Conservation (phyloP, 116 monocot genomes). For the Cymodocea nodosa region DNA sequence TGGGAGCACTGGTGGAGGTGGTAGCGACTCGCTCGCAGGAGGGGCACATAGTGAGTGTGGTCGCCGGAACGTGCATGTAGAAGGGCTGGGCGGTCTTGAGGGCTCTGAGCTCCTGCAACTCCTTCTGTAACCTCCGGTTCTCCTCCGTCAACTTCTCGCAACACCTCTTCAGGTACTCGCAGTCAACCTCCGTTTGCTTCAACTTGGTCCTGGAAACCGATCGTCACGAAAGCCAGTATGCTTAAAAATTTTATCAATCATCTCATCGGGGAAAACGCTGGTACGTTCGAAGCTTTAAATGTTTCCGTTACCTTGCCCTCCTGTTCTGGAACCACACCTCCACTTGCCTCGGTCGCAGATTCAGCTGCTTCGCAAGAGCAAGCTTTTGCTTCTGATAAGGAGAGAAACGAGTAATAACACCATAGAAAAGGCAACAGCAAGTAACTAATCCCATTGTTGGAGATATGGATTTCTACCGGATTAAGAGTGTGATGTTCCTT, state of each 20-base stretch:
- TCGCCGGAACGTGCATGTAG: slow-evolving; percentile 26
- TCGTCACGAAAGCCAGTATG: neutral
- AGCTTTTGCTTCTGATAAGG: slow-evolving; percentile 32
- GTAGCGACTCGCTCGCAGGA: slow-evolving; percentile 20
- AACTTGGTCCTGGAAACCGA: slow-evolving; percentile 14
- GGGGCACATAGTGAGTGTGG: slow-evolving; percentile 28
- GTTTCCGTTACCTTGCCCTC: slow-evolving; percentile 23
- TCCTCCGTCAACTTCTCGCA: slow-evolving; percentile 28
- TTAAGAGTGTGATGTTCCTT: slow-evolving; percentile 27
- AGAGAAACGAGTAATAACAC: neutral
- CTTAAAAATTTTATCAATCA: neutral
- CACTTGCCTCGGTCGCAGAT: slow-evolving; percentile 34
- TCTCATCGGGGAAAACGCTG: no score
- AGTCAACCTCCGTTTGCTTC: slow-evolving; percentile 32
- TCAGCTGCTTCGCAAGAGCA: slow-evolving; percentile 33
- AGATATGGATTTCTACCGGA: slow-evolving; percentile 4
- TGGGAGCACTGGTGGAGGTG: neutral
- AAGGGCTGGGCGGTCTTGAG: slow-evolving; percentile 18
- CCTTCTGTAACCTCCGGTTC: slow-evolving; percentile 23
- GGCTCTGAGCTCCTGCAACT: slow-evolving; percentile 19
- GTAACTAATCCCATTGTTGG: no score
- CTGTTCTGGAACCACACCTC: slow-evolving; percentile 54
- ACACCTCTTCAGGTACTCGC: slow-evolving; percentile 27
- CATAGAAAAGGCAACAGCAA: no score
- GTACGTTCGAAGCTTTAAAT: no score